Evolutionary conservation across 352 stramenopile genomes (phyloP).

Genomic region (Pythium aquatile): DNA sequence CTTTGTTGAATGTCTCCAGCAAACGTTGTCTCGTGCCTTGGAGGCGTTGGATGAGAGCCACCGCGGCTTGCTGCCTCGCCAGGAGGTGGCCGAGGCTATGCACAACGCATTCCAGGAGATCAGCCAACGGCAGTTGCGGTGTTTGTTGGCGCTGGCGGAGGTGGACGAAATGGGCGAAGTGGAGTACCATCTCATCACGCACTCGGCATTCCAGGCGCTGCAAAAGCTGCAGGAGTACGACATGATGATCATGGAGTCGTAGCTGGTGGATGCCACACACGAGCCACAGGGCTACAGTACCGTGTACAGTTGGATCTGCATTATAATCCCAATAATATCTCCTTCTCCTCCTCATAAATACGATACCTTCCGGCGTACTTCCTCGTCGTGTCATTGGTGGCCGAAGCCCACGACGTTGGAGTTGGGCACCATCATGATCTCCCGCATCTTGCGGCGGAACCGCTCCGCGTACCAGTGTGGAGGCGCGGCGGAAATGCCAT

Average conservation of each 20-base stretch:
- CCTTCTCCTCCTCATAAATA: slow-evolving; percentile 8
- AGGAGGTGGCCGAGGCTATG: slow-evolving; percentile 57
- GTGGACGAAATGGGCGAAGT: slow-evolving; percentile 67
- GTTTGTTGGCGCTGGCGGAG: slow-evolving; percentile 63
- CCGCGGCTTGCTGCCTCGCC: slow-evolving; percentile 47
- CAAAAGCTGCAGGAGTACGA: slow-evolving; percentile 86
- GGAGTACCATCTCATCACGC: slow-evolving; percentile 64
- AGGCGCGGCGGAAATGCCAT: slow-evolving; percentile 79
- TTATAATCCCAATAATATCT: slow-evolving; percentile 3
- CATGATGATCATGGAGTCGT: slow-evolving; percentile 73
- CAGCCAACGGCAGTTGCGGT: slow-evolving; percentile 55
- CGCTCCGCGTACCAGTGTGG: slow-evolving; percentile 71
- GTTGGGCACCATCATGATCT: slow-evolving; percentile 81
- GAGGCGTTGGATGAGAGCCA: slow-evolving; percentile 67
- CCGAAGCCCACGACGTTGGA: slow-evolving; percentile 45
- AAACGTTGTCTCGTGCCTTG: slow-evolving; percentile 57
- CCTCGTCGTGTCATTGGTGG: slow-evolving; percentile 28
- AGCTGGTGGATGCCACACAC: background rate
- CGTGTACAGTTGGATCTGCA: slow-evolving; percentile 1
- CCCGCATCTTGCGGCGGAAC: slow-evolving; percentile 82
- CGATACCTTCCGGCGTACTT: slow-evolving; percentile 20
- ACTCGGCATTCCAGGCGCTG: slow-evolving; percentile 70
- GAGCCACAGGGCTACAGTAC: too few relatives aligned
- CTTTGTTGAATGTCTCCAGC: slow-evolving; percentile 19
- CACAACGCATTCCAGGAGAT: slow-evolving; percentile 67